These are phyloP conservation scores for Aspergillus pseudonomiae DNA, from an alignment of 2,329 filamentous ascomycete species.

Conservation along the genomic window DNA sequence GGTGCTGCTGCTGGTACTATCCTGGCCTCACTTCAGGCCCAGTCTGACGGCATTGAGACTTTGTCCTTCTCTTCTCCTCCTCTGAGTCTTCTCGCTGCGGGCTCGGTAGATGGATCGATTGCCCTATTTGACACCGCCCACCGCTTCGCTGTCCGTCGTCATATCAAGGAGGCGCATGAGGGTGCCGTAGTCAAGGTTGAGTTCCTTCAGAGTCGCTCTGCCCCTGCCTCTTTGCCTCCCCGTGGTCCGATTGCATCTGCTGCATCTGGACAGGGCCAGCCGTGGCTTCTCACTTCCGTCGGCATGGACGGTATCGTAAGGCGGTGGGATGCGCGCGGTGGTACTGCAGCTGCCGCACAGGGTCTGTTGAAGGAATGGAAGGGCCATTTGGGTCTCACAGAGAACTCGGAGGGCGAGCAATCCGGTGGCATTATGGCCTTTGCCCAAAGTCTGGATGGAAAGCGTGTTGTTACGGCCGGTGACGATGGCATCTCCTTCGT, in stretches of 20 bases:
- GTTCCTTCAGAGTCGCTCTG: slow-evolving; percentile 63
- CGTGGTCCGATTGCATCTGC: slow-evolving; percentile 29
- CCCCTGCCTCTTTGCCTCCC: slow-evolving; percentile 32
- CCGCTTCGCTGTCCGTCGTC: slow-evolving; percentile 81
- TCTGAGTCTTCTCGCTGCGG: slow-evolving; percentile 63
- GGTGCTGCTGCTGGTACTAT: slow-evolving; percentile 66
- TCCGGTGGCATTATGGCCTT: slow-evolving; percentile 87
- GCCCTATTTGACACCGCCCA: slow-evolving; percentile 85
- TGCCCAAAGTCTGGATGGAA: slow-evolving; percentile 75
- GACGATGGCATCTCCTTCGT: slow-evolving; percentile 67
- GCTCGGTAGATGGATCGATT: slow-evolving; percentile 70
- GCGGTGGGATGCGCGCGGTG: slow-evolving; percentile 79
- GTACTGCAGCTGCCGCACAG: slow-evolving; percentile 66
- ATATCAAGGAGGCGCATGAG: slow-evolving; percentile 81
- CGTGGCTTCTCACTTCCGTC: slow-evolving; percentile 79
- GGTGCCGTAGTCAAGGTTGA: slow-evolving; percentile 91
- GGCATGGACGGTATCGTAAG: slow-evolving; percentile 91
- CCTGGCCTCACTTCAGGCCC: slow-evolving; percentile 79
- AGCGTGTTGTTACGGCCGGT: slow-evolving; percentile 81
- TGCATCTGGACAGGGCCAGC: slow-evolving; percentile 42
- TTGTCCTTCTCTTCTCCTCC: slow-evolving; percentile 65
- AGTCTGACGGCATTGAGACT: slow-evolving; percentile 78
- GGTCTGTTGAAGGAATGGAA: slow-evolving; percentile 85
- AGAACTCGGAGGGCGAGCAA: slow-evolving; percentile 68
- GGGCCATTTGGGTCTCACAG: slow-evolving; percentile 63